Evolutionary conservation across 2,329 filamentous ascomycete genomes (phyloP).

Genomic region (Chrysoporthe austroafricana): DNA sequence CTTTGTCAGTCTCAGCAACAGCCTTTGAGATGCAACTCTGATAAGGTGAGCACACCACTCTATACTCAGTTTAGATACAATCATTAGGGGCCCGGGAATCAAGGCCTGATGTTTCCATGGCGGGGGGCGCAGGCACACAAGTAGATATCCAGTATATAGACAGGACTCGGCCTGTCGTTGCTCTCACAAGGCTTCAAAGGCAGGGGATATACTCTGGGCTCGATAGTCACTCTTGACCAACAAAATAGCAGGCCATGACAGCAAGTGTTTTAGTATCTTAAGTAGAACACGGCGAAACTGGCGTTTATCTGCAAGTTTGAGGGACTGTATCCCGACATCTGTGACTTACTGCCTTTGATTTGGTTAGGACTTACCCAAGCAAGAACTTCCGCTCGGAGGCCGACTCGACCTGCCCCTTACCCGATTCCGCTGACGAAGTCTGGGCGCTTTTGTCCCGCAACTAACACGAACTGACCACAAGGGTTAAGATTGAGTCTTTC

Average conservation of each 20-base stretch:
- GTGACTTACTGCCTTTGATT: background rate
- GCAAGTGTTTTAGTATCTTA: background rate
- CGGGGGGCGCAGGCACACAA: background rate
- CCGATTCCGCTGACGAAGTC: background rate
- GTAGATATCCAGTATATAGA: background rate
- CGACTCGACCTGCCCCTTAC: background rate
- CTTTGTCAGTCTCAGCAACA: constrained; percentile 1
- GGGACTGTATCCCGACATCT: background rate
- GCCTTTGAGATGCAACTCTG: background rate
- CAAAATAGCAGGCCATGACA: background rate
- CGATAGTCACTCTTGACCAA: no score
- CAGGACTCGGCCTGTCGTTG: background rate
- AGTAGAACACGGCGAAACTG: background rate
- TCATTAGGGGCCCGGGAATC: background rate
- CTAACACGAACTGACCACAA: no score
- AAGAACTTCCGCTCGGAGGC: no score
- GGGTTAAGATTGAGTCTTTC: no score
- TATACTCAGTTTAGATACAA: background rate
- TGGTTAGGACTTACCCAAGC: no score
- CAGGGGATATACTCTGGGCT: no score
- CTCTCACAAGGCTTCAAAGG: background rate
- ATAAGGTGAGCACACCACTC: background rate
- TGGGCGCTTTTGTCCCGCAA: background rate
- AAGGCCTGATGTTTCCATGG: background rate
- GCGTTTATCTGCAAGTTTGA: background rate